Percentiles rank a stretch among this genome's conserved stretches.
phyloP scores from a whole-genome alignment of 2,329 filamentous ascomycete genomes.

The Penicillium sp. region DNA sequence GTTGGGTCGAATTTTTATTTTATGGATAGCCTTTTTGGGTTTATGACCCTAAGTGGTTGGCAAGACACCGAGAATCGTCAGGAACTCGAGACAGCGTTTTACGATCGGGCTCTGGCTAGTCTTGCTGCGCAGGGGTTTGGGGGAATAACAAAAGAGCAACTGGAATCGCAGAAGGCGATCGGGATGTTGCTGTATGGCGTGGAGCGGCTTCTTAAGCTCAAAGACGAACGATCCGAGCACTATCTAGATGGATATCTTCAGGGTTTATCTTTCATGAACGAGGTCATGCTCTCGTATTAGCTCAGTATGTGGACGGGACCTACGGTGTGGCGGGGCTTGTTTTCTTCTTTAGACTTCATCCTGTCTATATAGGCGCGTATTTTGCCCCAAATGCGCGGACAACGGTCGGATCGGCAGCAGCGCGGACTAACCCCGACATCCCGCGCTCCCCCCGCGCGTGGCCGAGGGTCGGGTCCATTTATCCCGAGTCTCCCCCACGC shows the following conservation, averaged over 20 bases:
- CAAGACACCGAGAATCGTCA: constrained; percentile 9
- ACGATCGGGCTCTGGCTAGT: constrained; percentile 12
- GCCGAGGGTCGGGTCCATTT: not conserved
- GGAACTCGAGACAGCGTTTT: constrained; percentile 11
- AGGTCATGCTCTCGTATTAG: constrained; percentile 1
- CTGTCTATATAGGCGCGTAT: too few relatives aligned
- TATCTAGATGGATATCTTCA: constrained; percentile 15
- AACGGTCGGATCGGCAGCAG: not conserved
- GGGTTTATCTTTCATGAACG: constrained; percentile 11
- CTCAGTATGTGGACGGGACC: constrained; percentile 2
- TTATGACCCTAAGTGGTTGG: constrained; percentile 12
- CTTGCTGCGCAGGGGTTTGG: constrained; percentile 9
- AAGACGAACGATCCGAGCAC: constrained; percentile 14
- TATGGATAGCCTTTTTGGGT: constrained; percentile 12
- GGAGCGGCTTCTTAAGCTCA: constrained; percentile 16
- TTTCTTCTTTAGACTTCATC: too few relatives aligned
- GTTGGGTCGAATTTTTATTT: constrained; percentile 13
- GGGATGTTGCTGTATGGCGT: constrained; percentile 12
- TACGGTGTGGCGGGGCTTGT: too few relatives aligned
- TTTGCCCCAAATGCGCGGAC: too few relatives aligned
- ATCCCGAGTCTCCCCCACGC: not conserved
- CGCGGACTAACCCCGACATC: not conserved
- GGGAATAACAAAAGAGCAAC: constrained; percentile 10
- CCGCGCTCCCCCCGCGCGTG: not conserved
- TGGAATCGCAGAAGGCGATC: constrained; percentile 14